phyloP scores from a whole-genome alignment of 495 filamentous ascomycete species.

The Rusavskia elegans region DNA sequence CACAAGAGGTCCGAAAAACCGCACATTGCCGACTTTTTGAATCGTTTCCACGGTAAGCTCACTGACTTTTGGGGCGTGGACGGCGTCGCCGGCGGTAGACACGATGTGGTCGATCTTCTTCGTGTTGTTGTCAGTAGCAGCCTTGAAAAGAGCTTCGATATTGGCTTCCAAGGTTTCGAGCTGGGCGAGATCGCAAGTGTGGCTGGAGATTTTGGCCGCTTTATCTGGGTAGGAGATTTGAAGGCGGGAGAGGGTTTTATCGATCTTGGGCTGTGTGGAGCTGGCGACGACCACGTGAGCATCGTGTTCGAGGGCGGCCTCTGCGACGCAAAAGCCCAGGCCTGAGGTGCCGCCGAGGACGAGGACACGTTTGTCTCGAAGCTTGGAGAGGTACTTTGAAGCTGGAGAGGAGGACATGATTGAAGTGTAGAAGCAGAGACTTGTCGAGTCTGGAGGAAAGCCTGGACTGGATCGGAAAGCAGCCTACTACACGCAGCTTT shows the following conservation, averaged over 20 bases:
- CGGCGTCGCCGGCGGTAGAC: constrained; percentile 40
- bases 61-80: constrained; percentile 18
- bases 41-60: constrained; percentile 25
- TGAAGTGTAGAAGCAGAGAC: too few species aligned
- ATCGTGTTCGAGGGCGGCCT: constrained; percentile 30
- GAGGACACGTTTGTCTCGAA: constrained; percentile 24
- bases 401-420: too few species aligned
- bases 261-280: constrained; percentile 27
- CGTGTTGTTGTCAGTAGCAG: neutral
- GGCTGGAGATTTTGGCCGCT: constrained; percentile 20
- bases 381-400: constrained; percentile 7
- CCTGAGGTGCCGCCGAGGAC: constrained; percentile 40
- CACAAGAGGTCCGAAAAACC: constrained; percentile 32
- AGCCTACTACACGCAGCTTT: too few species aligned
- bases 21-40: constrained; percentile 25
- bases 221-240: constrained; percentile 19
- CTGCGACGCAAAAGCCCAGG: constrained; percentile 40
- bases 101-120: constrained; percentile 41
- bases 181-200: constrained; percentile 34
- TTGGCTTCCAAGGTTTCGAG: constrained; percentile 24
- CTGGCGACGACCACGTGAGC: constrained; percentile 37
- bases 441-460: too few species aligned
- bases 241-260: constrained; percentile 24
- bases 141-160: constrained; percentile 28
- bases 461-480: too few species aligned